Evolutionary conservation across 2,329 filamentous ascomycete species (phyloP).

Genomic region (Talaromyces sp.): DNA sequence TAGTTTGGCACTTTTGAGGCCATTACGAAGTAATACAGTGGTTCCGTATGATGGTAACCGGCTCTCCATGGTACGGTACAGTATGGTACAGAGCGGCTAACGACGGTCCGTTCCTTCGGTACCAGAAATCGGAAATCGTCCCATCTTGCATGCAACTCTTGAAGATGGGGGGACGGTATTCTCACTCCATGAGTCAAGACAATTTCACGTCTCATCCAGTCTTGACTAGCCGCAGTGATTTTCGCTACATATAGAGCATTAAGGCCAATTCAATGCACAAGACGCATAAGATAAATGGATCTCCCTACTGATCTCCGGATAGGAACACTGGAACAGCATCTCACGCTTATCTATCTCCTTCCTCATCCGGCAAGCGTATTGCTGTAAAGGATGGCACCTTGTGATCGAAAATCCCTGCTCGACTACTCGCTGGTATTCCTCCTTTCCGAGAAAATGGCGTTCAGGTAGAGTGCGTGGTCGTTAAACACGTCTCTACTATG

Average conservation of each 20-base stretch:
- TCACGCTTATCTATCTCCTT: neutral
- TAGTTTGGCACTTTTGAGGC: neutral
- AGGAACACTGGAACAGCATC: neutral
- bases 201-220: neutral
- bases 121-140: neutral
- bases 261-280: neutral
- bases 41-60: neutral
- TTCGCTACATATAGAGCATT: neutral
- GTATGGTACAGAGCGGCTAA: conserved; percentile 2
- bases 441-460: neutral
- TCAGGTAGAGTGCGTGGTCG: neutral
- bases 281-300: neutral
- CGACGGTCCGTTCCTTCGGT: conserved; percentile 8
- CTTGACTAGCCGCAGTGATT: neutral
- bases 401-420: neutral
- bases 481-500: neutral
- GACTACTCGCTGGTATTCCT: neutral
- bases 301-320: neutral
- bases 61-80: conserved; percentile 1
- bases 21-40: neutral
- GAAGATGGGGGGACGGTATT: neutral
- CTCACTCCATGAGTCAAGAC: neutral
- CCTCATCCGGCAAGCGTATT: neutral
- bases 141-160: neutral
- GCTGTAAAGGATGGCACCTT: neutral